These are phyloP conservation scores for Herpetomonas samuelpessoai DNA, from an alignment of 208 protist genomes.

Conservation along the genomic window DNA sequence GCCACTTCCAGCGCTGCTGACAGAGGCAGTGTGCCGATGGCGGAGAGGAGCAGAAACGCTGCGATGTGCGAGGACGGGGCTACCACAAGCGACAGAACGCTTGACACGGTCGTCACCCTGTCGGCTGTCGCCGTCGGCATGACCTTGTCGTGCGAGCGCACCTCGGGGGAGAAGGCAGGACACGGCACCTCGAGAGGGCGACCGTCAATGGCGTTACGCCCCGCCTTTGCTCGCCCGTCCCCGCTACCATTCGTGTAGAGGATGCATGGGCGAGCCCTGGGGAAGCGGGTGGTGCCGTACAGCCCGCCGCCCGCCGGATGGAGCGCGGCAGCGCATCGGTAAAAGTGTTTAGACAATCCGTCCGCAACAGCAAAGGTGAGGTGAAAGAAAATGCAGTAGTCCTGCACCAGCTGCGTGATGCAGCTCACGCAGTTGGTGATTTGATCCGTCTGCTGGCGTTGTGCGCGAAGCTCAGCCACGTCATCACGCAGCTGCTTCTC, in stretches of 20 bases:
- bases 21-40: constrained; percentile 35
- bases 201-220: constrained; percentile 7
- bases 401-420: constrained; percentile 15
- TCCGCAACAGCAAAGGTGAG: constrained; percentile 21
- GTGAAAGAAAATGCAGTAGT: constrained; percentile 45
- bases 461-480: constrained; percentile 5
- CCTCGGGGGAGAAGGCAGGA: background rate
- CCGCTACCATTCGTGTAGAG: constrained; percentile 9
- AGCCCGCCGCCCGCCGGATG: constrained; percentile 16
- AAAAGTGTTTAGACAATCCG: constrained; percentile 14
- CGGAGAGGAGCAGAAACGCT: constrained; percentile 26
- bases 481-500: constrained; percentile 13
- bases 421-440: constrained; percentile 9
- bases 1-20: constrained; percentile 23
- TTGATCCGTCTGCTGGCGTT: constrained; percentile 9
- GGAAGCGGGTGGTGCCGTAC: constrained; percentile 32
- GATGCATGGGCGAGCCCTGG: constrained; percentile 19
- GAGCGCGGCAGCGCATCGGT: constrained; percentile 17
- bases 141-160: background rate
- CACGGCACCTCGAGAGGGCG: too few relatives aligned
- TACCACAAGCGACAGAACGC: constrained; percentile 5
- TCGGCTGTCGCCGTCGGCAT: constrained; percentile 8
- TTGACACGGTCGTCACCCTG: background rate
- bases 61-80: background rate
- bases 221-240: background rate